Percentiles rank a stretch among this genome's conserved stretches.
phyloP scores from a whole-genome alignment of 1,284 basidiomycete species.

The Ceratobasidium sp. region DNA sequence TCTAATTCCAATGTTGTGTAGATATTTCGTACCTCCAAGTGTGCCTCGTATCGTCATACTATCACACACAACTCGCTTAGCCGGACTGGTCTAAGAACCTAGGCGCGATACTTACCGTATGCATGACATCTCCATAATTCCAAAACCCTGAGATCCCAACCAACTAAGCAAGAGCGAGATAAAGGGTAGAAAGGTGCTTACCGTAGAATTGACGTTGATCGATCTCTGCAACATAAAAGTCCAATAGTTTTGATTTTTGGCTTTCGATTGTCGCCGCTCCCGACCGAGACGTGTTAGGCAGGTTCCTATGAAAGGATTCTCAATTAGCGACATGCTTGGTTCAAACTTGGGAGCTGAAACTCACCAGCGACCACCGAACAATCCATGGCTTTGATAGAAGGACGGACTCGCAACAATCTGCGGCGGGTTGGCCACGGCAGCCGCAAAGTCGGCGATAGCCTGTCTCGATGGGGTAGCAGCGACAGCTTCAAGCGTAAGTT shows the following conservation, averaged over 20 bases:
- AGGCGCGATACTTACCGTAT: slow-evolving; percentile 52
- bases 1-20: background rate
- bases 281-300: slow-evolving; percentile 57
- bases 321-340: background rate
- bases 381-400: slow-evolving; percentile 36
- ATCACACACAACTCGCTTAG: background rate
- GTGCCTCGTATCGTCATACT: slow-evolving; percentile 59
- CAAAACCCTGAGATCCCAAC: slow-evolving; percentile 54
- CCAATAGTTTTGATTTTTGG: slow-evolving; percentile 58
- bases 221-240: slow-evolving; percentile 62
- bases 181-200: background rate
- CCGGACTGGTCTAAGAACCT: slow-evolving; percentile 51
- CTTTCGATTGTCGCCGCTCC: slow-evolving; percentile 59
- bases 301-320: slow-evolving; percentile 54
- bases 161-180: background rate
- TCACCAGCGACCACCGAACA: slow-evolving; percentile 43
- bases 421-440: slow-evolving; percentile 47
- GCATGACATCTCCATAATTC: slow-evolving; percentile 63
- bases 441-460: slow-evolving; percentile 56
- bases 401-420: slow-evolving; percentile 35
- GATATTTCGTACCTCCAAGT: slow-evolving; percentile 54
- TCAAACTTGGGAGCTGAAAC: background rate
- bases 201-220: slow-evolving; percentile 61
- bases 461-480: slow-evolving; percentile 57
- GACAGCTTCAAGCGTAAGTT: slow-evolving; percentile 58